These are phyloP conservation scores for Amauroascus niger DNA, from an alignment of 2,329 filamentous ascomycete species.

Conservation along the genomic window DNA sequence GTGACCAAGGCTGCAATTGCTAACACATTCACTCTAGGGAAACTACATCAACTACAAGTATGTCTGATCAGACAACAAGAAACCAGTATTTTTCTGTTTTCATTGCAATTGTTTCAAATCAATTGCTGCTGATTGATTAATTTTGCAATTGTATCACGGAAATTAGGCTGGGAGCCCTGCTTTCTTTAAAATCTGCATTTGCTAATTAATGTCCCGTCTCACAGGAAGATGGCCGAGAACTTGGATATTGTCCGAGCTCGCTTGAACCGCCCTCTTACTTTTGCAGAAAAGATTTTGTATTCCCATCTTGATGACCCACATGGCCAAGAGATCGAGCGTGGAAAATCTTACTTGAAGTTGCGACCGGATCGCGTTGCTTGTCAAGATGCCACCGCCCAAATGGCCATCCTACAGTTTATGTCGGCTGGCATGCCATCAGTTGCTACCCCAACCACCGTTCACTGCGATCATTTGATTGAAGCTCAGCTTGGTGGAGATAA, in stretches of 20 bases:
- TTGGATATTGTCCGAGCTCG: slow-evolving; percentile 78
- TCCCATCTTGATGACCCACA: slow-evolving; percentile 97
- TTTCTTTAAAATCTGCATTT: neutral
- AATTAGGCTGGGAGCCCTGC: neutral
- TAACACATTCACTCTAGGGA: slow-evolving; percentile 38
- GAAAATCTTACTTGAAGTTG: slow-evolving; percentile 89
- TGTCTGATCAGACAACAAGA: no score
- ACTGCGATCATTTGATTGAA: slow-evolving; percentile 99
- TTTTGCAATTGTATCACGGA: slow-evolving; percentile 21
- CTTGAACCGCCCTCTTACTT: slow-evolving; percentile 87
- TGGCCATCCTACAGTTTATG: slow-evolving; percentile 99
- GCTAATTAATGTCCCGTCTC: slow-evolving; percentile 15
- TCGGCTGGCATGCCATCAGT: slow-evolving; percentile 93
- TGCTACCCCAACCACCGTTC: slow-evolving; percentile 87
- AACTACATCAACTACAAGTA: slow-evolving; percentile 96
- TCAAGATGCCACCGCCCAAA: slow-evolving; percentile 98
- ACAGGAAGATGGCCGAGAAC: slow-evolving; percentile 97
- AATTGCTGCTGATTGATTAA: neutral
- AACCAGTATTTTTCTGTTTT: neutral
- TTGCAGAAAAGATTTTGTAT: slow-evolving; percentile 97
- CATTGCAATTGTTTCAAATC: neutral
- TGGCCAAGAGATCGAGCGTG: slow-evolving; percentile 90
- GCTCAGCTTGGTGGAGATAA: slow-evolving; percentile 86
- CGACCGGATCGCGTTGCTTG: slow-evolving; percentile 96
- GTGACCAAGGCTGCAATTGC: slow-evolving; percentile 16